Evolutionary conservation across 164 flowering plant species (phyloP), one percentile per base, ranked within the genome.

Genomic region (Chloranthus sessilifolius): DNA sequence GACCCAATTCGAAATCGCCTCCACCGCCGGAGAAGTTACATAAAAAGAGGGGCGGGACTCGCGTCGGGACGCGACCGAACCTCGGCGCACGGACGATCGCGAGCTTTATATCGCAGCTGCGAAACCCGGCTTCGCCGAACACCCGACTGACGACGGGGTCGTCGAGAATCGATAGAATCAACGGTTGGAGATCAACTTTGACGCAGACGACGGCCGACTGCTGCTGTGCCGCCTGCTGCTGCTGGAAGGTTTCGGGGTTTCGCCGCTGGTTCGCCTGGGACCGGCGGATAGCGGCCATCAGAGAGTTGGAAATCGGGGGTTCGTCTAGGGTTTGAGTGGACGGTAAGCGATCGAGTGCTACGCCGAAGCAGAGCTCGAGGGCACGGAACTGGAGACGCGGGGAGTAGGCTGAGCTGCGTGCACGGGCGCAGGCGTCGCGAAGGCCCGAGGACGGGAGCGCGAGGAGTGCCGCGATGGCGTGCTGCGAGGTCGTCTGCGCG

Each of bases 81-180:
- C 77, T 41, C 26, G 68, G 68, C 0, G 95, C 95, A 7, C 91
- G 74, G 12, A 85, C 20, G n/a, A 84, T 69, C 0, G 95, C 81
- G 15, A 88, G 49, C 72, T 88, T 88, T 14, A 92, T 70, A 41
- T 92, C 99, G 54, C 71, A 66, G 70, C 91, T 88, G 47, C 83
- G 74, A 38, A 86, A 88, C 0, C 99, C 99, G 2, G 99, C 85
- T 43, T 92, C 99, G 0, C 69, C 74, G 42, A 92, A 84, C 7
- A 92, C 97, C 52, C 89, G 70, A 54, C 99, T 92, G 3, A 92
- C 99, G 2, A 88, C 68, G 21, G 99, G 99, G 59, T 92, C 99
- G 55, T 92, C 99, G 25, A 92, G 89, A 46, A 92, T 81, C 26
- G 99, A 81, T 1, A 88, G 36, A 37, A 86, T 74, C 60, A 92